Evolutionary conservation across 164 flowering plant genomes (phyloP), one percentile per base, ranked within the genome.

Genomic region (Buxus sempervirens): DNA sequence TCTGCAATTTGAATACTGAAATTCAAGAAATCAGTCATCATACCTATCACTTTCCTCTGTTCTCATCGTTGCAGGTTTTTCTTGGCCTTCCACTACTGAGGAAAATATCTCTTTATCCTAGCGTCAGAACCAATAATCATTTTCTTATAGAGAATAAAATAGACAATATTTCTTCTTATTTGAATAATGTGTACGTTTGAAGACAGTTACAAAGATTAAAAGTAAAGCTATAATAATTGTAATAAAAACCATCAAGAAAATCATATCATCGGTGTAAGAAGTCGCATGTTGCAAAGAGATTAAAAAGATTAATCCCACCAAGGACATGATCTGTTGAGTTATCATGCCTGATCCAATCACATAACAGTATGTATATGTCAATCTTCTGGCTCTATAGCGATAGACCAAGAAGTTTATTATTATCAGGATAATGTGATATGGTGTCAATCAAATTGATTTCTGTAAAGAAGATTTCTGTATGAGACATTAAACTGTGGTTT

Each of bases 61-160:
- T 62, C 57, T 54, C 58, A 48, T 62, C 38, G 41, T 49, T 60
- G 71, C 70, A 70, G 58, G 54, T 64, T 69, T 73, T 75, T 78
- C 81, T 68, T 74, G 70, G 65, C 21, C 63, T 62, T 74, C 76
- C 24, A 82, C 51, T 54, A 68, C 42, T 36, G 79, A 76, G 41
- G 81, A 67, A 60, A 75, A 73, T 58, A 62, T 54, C 59, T 59
- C 67, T 69, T 74, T 75, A 60, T 85, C 86, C 88, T 85, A 78
- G 5, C 64, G 72, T 56, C 51, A 54, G 12, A 19, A 45, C 18
- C 24, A 59, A 73, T 56, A 55, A 9, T 60, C 21, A 32, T 60
- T 36, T 72, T 27, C n/a, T 57, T 49, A 41, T 36, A 42, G 7
- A 59, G 14, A 64, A 67, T 53, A 72, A 53, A 27, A 54, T 16